Conservation (phyloP, 352 stramenopile genomes). For the Phytopythium aichiense region DNA sequence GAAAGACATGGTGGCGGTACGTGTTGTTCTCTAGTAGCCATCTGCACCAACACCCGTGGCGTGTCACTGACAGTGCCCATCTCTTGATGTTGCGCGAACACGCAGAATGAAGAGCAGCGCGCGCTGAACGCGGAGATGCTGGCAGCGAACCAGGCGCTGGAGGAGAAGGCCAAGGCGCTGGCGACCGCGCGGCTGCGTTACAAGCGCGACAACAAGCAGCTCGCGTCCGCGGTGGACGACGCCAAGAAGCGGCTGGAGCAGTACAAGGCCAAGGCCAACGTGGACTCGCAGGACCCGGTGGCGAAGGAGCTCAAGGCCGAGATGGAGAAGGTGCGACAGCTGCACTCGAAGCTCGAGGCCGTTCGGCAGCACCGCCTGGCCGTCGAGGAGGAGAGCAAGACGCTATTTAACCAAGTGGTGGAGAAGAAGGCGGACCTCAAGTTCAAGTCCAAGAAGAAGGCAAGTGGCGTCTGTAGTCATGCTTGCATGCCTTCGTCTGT, state of each 20-base stretch:
- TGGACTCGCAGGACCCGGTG: constrained; percentile 68
- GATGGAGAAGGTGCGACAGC: constrained; percentile 81
- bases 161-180: constrained; percentile 86
- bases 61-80: not conserved
- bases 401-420: constrained; percentile 86
- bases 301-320: constrained; percentile 80
- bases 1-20: constrained; percentile 82
- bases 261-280: constrained; percentile 73
- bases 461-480: constrained; percentile 13
- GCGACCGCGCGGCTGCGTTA: constrained; percentile 86
- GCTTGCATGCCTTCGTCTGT: not conserved
- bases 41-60: too few relatives aligned
- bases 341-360: constrained; percentile 82
- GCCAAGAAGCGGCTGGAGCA: constrained; percentile 81
- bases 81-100: not conserved
- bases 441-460: constrained; percentile 88
- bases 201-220: constrained; percentile 85
- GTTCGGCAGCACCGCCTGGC: constrained; percentile 83
- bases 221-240: constrained; percentile 68
- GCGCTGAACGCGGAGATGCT: constrained; percentile 80
- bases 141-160: constrained; percentile 78
- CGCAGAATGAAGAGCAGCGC: constrained; percentile 85
- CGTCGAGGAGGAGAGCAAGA: constrained; percentile 86
- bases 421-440: constrained; percentile 88
- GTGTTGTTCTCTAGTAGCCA: not conserved